Base-by-base conservation (phyloP, 306 rosid genomes). In the Prunus davidiana region DNA sequence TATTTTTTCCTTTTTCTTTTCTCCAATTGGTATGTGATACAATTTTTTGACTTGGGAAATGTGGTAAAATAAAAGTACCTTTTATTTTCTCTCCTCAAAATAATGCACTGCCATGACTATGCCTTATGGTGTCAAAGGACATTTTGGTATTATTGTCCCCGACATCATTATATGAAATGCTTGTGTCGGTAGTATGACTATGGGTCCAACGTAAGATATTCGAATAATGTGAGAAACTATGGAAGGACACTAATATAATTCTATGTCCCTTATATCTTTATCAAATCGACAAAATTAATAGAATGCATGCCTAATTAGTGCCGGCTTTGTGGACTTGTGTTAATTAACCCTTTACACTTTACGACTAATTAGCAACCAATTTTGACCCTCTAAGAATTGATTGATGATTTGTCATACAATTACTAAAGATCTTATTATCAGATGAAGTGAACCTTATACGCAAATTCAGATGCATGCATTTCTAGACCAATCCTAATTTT, bases 131-230 rank as follows among this genome's bases (percentile, higher is more conserved):
- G 13, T 72, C 56, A 30, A 51, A 18, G 76, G 64, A 79, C 75
- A 46, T 66, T 45, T 49, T 54, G 63, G 67, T 45, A 51, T 49
- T 22, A 45, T 68, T 63, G 77, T 58, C 20, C 64, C 67, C 54
- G 74, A 79, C 92, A 84, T 73, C 80, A 83, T 86, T 75, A 84
- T 28, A 76, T 71, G 78, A 75, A 70, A 72, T 79, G 61, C 80
- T 81, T 83, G 78, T 88, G 91, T 86, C 82, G 77, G 84, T 70
- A 38, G 57, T 32, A 54, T 22, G 6, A 19, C 19, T 24, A 20
- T 55, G 89, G 84, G 81, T 84, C 82, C 41, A 14, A 79, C 22
- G 58, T 52, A 75, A 66, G 74, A 74, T 56, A 73, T 82, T 38
- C 34, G 3, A 72, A 55, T 54, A 64, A 18, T 60, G 46, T 9